These are phyloP conservation scores for Phytophthora parvispora DNA, from an alignment of 352 stramenopile genomes.

Conservation along the genomic window DNA sequence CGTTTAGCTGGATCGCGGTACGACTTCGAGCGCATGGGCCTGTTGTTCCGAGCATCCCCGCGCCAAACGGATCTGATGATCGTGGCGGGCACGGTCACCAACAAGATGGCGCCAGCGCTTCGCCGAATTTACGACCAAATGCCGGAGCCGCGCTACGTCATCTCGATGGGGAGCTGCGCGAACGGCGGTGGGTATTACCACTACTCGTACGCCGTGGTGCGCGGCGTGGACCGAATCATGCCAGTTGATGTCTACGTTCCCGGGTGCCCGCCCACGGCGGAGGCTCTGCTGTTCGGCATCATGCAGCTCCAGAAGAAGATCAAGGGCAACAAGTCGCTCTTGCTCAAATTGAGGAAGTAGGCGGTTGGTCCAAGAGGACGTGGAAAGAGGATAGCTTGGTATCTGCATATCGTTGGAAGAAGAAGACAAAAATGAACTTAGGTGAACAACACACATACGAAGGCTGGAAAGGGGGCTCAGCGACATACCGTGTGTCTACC, in stretches of 20 bases:
- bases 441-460: not conserved
- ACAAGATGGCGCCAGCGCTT: conserved; percentile 99
- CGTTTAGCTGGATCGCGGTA: conserved; percentile 76
- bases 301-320: conserved; percentile 15
- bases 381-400: not conserved
- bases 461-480: not conserved
- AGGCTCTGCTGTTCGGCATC: conserved; percentile 4
- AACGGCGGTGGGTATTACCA: conserved; percentile 94
- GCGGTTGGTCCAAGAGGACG: not conserved
- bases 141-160: conserved; percentile 97
- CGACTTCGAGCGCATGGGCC: conserved; percentile 98
- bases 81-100: conserved; percentile 98
- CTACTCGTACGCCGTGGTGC: conserved; percentile 98
- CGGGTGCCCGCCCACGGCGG: conserved; percentile 84
- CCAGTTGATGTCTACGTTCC: conserved; percentile 99
- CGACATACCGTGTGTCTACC: not conserved
- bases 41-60: conserved; percentile 96
- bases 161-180: conserved; percentile 98
- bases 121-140: conserved; percentile 98
- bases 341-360: conserved; percentile 15
- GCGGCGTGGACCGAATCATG: conserved; percentile 97
- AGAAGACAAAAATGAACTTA: not conserved
- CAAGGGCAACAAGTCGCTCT: conserved; percentile 1
- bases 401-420: not conserved
- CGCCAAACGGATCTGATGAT: conserved; percentile 99